Evolutionary conservation across 352 stramenopile species (phyloP).

Genomic region (Pythium periplocum): DNA sequence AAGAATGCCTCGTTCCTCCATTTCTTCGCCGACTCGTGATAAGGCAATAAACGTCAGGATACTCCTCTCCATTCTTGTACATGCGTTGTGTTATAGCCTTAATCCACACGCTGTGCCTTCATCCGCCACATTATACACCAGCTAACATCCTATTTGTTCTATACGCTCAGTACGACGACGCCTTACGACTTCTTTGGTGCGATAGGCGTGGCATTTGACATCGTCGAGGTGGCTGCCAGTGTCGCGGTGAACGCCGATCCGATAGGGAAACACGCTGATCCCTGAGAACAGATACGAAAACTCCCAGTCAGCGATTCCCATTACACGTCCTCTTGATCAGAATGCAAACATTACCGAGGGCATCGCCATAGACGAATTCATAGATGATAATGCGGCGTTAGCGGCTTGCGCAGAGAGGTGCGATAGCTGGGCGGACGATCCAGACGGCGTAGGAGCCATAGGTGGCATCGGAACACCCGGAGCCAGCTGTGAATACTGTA

Average conservation of each 20-base stretch:
- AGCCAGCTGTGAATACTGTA: slow-evolving; percentile 59
- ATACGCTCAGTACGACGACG: background rate
- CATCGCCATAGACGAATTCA: background rate
- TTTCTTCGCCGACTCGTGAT: slow-evolving; percentile 8
- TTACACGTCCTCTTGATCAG: too few species aligned
- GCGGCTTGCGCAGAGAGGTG: slow-evolving; percentile 3
- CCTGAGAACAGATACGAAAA: slow-evolving; percentile 9
- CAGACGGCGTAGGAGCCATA: too few species aligned
- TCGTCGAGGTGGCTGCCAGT: background rate
- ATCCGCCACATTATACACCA: too few species aligned
- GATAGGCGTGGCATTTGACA: slow-evolving; percentile 7
- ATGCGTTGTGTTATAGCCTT: too few species aligned
- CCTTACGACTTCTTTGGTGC: slow-evolving; percentile 16
- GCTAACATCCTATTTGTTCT: too few species aligned
- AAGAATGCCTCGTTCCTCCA: slow-evolving; percentile 7
- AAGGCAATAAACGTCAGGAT: background rate
- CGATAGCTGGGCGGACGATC: background rate
- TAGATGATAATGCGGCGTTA: slow-evolving; percentile 1
- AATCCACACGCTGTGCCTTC: too few species aligned
- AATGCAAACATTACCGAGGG: too few species aligned
- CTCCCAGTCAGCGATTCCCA: too few species aligned
- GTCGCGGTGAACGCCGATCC: slow-evolving; percentile 19
- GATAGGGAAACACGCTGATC: slow-evolving; percentile 41
- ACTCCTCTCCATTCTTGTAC: background rate
- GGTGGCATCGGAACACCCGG: slow-evolving; percentile 4